Evolutionary conservation across 208 protist genomes (phyloP), one percentile per base, ranked within the genome.

Genomic region (Leptomonas seymouri): DNA sequence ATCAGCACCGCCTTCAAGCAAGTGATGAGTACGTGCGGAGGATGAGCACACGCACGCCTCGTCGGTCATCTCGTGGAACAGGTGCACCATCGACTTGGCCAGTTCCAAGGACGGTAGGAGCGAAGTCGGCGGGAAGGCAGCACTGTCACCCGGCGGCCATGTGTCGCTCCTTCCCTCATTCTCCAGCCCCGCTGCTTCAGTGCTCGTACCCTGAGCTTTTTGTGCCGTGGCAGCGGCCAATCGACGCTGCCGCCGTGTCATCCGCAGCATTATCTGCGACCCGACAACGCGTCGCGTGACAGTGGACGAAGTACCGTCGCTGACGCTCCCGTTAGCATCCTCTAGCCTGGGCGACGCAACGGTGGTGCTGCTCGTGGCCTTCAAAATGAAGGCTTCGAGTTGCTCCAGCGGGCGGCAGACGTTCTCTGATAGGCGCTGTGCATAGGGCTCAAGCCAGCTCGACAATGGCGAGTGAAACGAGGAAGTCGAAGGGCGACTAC

Each of bases 371-470:
- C 23, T 67, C 27, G 55, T 62, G 49, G 64, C 34, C 23, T 71
- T 57, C 8, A 41, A 18, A 18, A 71, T 63, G 41, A 21, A 18
- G n/a, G 31, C 16, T 42, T 77, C 71, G 4, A 77, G 65, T 49
- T 56, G 57, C 58, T 71, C 71, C 46, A 77, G 31, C 3, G 71
- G 71, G 28, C 30, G 42, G 60, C 71, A 71, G 41, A 71, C 64
- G 42, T 53, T 39, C 34, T 45, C n/a, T 8, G 65, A 8, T 20
- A 71, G 49, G 30, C 56, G 30, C 18, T 30, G 28, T 20, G 57
- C 64, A 50, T 48, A 67, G 14, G 31, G 9, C 18, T 11, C 36
- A 34, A 77, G 54, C 71, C 71, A 60, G 36, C 15, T 30, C n/a
- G 27, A 39, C 25, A 57, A 25, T 39, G 45, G 20, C 28, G 39